Conservation (phyloP, 2,329 filamentous ascomycete genomes). For the Hysterium pulicare region DNA sequence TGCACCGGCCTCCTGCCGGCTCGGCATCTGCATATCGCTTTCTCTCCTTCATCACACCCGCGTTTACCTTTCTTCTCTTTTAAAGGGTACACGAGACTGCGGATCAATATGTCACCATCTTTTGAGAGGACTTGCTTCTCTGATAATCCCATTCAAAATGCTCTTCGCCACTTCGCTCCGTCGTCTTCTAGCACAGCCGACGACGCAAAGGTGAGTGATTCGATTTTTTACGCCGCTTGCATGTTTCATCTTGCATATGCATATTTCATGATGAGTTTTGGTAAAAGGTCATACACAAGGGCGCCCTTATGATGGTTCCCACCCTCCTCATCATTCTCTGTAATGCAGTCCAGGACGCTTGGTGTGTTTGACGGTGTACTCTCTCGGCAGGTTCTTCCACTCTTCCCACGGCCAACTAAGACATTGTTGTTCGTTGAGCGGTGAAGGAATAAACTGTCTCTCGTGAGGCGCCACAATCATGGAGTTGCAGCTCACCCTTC, state of each 20-base stretch:
- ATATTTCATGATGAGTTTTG: slow-evolving; percentile 52
- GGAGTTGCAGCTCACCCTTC: slow-evolving; percentile 13
- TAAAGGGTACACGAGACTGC: too few species aligned
- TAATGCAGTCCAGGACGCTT: slow-evolving; percentile 13
- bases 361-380: not conserved
- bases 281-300: slow-evolving; percentile 64
- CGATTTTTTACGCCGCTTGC: slow-evolving; percentile 10
- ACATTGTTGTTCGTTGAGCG: not conserved
- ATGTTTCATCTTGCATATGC: slow-evolving; percentile 9
- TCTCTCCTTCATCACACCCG: too few species aligned
- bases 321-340: slow-evolving; percentile 17
- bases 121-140: slow-evolving; percentile 1
- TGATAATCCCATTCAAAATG: not conserved
- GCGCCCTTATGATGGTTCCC: slow-evolving; percentile 45
- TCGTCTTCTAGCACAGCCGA: not conserved
- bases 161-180: not conserved
- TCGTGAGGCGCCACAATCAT: slow-evolving; percentile 8
- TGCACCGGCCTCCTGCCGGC: too few species aligned
- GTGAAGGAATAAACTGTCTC: not conserved
- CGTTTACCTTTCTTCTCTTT: too few species aligned
- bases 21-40: too few species aligned
- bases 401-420: not conserved
- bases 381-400: not conserved
- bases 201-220: slow-evolving; percentile 14
- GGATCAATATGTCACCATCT: too few species aligned